phyloP scores from a whole-genome alignment of 108 stramenopile genomes.

The Nitzschia putrida region DNA sequence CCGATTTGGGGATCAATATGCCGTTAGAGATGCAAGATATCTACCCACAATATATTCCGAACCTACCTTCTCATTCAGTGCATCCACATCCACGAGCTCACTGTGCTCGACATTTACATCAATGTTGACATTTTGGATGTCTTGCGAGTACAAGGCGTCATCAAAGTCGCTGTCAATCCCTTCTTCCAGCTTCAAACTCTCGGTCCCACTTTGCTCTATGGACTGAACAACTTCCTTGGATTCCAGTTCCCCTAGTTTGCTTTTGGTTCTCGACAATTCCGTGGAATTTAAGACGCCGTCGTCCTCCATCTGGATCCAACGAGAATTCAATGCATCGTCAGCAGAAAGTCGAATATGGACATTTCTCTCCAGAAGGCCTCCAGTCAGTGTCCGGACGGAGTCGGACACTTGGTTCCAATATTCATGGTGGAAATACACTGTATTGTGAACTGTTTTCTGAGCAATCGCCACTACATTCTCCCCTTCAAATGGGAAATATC shows the following conservation, averaged over 20 bases:
- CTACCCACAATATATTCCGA: constrained; percentile 14
- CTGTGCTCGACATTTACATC: too few relatives aligned
- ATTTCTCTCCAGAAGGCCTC: constrained; percentile 43
- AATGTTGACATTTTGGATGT: too few relatives aligned
- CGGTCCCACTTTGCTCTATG: too few relatives aligned
- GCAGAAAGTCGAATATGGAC: constrained; percentile 49
- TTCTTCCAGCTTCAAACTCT: too few relatives aligned
- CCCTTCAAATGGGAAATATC: constrained; percentile 89
- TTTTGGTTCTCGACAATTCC: constrained; percentile 40
- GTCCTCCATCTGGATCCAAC: constrained; percentile 31
- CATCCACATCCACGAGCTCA: too few relatives aligned
- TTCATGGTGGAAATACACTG: constrained; percentile 65
- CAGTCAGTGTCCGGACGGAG: constrained; percentile 55
- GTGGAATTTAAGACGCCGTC: constrained; percentile 28
- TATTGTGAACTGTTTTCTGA: constrained; percentile 54
- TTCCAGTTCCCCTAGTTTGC: not conserved
- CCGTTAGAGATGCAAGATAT: too few relatives aligned
- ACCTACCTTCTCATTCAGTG: too few relatives aligned
- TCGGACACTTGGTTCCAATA: constrained; percentile 44
- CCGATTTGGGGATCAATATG: too few relatives aligned
- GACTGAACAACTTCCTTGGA: too few relatives aligned
- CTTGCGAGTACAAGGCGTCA: too few relatives aligned
- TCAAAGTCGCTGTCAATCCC: too few relatives aligned
- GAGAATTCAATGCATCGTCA: constrained; percentile 36
- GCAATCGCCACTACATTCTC: constrained; percentile 43